Base-by-base conservation (phyloP, 2,329 filamentous ascomycete genomes). In the Anthostomella pinea region DNA sequence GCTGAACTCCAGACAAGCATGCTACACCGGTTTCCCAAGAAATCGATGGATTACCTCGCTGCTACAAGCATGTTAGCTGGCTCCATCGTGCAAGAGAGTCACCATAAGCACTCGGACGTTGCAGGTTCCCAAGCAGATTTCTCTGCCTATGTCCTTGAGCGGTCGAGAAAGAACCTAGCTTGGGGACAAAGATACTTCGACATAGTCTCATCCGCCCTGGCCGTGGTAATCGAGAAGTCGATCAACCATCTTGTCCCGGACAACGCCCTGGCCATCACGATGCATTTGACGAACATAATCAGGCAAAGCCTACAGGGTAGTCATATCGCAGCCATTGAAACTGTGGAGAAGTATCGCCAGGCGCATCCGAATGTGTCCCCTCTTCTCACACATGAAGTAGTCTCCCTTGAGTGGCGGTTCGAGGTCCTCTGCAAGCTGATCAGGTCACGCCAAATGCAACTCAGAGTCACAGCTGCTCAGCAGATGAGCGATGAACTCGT, bases 371-470 rank as follows among this genome's bases (percentile, higher is more conserved):
- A 63, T 7, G 58, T 75, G 16, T 53, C 64, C 6, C 42, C 48
- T 3, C 59, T 56, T 3, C 63, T 63, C 38, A 66, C 67, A 1
- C 53, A 67, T 1, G 72, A 76, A 7, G 67, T 81, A 0, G 67
- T 85, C 11, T 63, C 71, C 1, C 68, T 72, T 34, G 73, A 80
- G 37, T 94, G 86, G 83, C 82, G 79, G 33, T 81, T 95, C 50
- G 69, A 70, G 27, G 67, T 83, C 2, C 67, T 86, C 33, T 79
- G 79, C 51, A 83, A 79, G 48, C 80, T 91, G 48, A 82, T 96
- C 34, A 80, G 77, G 53, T 91, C 87, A 39, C 83, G 86, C 22
- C 87, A 91, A 53, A 95, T 97, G 88, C 87, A 95, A 55, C 70
- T 96, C 23, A 83, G 91, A 23, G 85, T 94, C 9, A 75, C 79